Evolutionary conservation across 148 eudicot species (phyloP), one percentile per base, ranked within the genome.

Genomic region (Cornus florida): DNA sequence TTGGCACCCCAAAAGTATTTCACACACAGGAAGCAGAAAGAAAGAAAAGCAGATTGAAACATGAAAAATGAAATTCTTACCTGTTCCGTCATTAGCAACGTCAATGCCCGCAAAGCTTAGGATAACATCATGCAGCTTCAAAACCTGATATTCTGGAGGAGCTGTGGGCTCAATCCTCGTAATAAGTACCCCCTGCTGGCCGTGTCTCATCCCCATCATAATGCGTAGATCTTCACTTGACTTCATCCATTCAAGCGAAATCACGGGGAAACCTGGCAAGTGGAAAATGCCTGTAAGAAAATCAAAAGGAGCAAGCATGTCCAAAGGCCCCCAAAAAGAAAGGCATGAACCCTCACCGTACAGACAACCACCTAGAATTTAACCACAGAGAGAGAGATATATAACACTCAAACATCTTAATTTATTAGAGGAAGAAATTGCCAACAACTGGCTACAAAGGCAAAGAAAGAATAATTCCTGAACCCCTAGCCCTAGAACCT

Each of bases 241-340:
- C 90, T 84, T 87, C 81, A 80, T 87, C 87, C 90, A 85, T 82
- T 87, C 86, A 80, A 84, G 76, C 28, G 86, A 86, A 80, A 85
- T 82, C 39, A 87, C 74, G 22, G 88, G 88, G 75, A 87, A 87
- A 50, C 88, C 90, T 87, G 84, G 60, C 31, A 46, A 31, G 16
- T n/a, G 48, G 32, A 4, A 53, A 22, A 62, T 33, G 46, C 33
- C 53, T 69, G 28, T 28, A 73, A 53, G 14, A 75, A 14, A 28
- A 6, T 0, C 13, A 0, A 68, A 33, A 3, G 4, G 19, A 7
- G 41, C 60, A 56, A 14, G 60, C 60, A 43, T 43, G 28, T 43
- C 48, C 48, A 17, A 22, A 2, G 22, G 13, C 4, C 16, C 35
- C 22, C 12, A 76, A 43, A 43, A 43, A 9, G 10, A 5, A 43